phyloP scores from a whole-genome alignment of 129 eudicot genomes.

The Centella asiatica region DNA sequence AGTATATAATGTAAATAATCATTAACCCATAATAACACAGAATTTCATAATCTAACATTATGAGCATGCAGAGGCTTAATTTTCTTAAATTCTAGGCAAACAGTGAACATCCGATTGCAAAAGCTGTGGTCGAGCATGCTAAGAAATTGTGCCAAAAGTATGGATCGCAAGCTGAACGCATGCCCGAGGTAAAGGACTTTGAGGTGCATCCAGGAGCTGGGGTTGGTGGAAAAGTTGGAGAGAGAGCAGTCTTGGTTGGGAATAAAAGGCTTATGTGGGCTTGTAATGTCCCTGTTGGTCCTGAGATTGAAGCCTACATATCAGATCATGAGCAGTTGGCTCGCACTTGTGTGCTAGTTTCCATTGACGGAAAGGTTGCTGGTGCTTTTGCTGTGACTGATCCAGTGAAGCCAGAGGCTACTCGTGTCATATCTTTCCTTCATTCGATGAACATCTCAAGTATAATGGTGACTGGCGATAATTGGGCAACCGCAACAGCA shows the following conservation, averaged over 20 bases:
- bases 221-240: constrained; percentile 73
- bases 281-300: constrained; percentile 38
- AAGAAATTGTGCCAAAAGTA: constrained; percentile 43
- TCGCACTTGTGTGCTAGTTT: constrained; percentile 69
- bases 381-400: constrained; percentile 88
- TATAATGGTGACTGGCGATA: constrained; percentile 96
- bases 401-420: constrained; percentile 95
- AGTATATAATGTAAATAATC: no score
- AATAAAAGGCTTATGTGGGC: constrained; percentile 77
- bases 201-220: constrained; percentile 97
- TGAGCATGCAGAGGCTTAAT: neutral
- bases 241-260: constrained; percentile 52
- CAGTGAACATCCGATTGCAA: constrained; percentile 97
- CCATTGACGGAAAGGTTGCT: constrained; percentile 49
- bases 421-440: constrained; percentile 60
- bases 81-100: constrained; percentile 47
- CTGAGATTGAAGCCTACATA: constrained; percentile 55
- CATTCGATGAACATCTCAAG: constrained; percentile 57
- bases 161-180: constrained; percentile 28
- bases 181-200: constrained; percentile 48
- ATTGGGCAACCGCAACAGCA: constrained; percentile 86
- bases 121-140: constrained; percentile 75
- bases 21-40: no score
- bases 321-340: constrained; percentile 68
- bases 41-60: neutral